Percentiles rank a stretch among this genome's conserved stretches.
These are phyloP conservation scores for Verbena officinalis DNA, from an alignment of 257 asterid genomes.

Conservation along the genomic window DNA sequence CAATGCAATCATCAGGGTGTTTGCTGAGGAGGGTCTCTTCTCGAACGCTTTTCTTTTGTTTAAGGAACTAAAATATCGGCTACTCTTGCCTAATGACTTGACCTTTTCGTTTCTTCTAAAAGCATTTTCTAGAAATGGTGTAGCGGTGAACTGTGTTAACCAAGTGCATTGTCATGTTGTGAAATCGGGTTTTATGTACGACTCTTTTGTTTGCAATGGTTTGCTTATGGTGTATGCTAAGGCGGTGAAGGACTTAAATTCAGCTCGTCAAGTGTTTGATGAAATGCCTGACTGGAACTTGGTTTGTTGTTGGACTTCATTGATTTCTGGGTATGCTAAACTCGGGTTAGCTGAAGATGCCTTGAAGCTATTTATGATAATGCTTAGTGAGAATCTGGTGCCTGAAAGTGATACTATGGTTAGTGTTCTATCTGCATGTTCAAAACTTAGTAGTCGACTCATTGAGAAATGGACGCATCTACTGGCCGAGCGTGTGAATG, in stretches of 20 bases:
- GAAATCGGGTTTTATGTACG: conserved; percentile 48
- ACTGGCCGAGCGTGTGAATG: conserved; percentile 25
- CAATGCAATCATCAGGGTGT: conserved; percentile 71
- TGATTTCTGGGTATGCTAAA: conserved; percentile 71
- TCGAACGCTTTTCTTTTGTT: conserved; percentile 41
- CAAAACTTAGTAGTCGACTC: conserved; percentile 39
- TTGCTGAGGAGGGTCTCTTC: conserved; percentile 59
- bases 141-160: conserved; percentile 33
- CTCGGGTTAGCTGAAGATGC: conserved; percentile 53
- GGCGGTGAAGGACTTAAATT: conserved; percentile 45
- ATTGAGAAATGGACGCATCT: conserved; percentile 54
- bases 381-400: conserved; percentile 50
- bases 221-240: conserved; percentile 56
- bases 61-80: conserved; percentile 34
- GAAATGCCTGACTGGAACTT: conserved; percentile 58
- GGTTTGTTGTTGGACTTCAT: conserved; percentile 68
- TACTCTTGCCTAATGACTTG: conserved; percentile 55
- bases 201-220: conserved; percentile 60
- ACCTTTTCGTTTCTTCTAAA: conserved; percentile 71
- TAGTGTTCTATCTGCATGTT: conserved; percentile 71
- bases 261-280: conserved; percentile 65
- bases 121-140: conserved; percentile 46
- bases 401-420: conserved; percentile 75
- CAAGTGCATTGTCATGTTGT: conserved; percentile 54
- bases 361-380: conserved; percentile 43